Evolutionary conservation across 225 moss, liverwort and hornwort genomes (phyloP).

Genomic region (Climacium dendroides): DNA sequence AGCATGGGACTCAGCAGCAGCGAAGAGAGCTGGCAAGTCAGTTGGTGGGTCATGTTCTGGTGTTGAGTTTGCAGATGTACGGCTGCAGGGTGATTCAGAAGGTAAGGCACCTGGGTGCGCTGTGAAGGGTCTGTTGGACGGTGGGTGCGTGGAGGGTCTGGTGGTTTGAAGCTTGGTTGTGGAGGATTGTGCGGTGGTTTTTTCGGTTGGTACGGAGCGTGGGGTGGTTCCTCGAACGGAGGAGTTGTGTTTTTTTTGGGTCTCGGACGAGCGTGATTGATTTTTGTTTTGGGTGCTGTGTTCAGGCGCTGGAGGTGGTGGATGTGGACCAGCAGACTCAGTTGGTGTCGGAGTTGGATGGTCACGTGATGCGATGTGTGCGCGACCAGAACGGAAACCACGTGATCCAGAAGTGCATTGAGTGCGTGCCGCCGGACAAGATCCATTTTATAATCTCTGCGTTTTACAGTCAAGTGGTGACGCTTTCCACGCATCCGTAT

Average conservation of each 20-base stretch:
- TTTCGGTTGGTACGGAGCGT: background rate
- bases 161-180: background rate
- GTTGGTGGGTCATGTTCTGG: slow-evolving; percentile 77
- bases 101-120: slow-evolving; percentile 9
- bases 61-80: slow-evolving; percentile 92
- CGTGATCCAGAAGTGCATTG: slow-evolving; percentile 90
- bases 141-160: background rate
- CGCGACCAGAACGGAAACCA: slow-evolving; percentile 89
- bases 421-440: slow-evolving; percentile 71
- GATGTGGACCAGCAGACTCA: slow-evolving; percentile 81
- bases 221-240: background rate
- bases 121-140: background rate
- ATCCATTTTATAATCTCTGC: slow-evolving; percentile 93
- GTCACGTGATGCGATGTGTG: slow-evolving; percentile 83
- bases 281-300: background rate
- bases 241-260: background rate
- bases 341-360: slow-evolving; percentile 79
- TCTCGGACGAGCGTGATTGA: background rate
- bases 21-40: slow-evolving; percentile 84
- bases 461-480: slow-evolving; percentile 81
- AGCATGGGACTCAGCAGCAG: slow-evolving; percentile 82
- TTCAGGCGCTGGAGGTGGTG: slow-evolving; percentile 84
- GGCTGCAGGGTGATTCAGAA: slow-evolving; percentile 97
- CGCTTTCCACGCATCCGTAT: slow-evolving; percentile 86
- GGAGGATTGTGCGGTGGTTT: background rate